A percentile compares a stretch with the other conserved stretches of the same genome.
phyloP scores from a whole-genome alignment of 345 rosid species.

The Acer campestre region DNA sequence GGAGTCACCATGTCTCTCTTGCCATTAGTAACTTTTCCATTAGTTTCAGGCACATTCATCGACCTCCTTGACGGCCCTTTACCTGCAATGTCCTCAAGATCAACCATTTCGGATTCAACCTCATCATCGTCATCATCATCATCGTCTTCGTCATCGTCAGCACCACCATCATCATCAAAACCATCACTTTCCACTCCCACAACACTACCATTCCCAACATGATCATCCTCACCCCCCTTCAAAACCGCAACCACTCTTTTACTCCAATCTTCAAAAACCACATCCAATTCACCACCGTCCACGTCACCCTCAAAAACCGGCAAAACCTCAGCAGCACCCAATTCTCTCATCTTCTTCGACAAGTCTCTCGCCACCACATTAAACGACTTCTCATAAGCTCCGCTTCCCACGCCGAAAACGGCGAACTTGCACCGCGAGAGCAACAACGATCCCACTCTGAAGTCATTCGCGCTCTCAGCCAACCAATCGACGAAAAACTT shows the following conservation, averaged over 20 bases:
- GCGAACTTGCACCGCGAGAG: conserved; percentile 69
- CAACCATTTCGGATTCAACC: conserved; percentile 53
- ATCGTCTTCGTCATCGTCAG: conserved; percentile 23
- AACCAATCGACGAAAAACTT: conserved; percentile 75
- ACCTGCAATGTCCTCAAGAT: conserved; percentile 96
- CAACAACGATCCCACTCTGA: conserved; percentile 79
- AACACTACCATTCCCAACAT: conserved; percentile 33
- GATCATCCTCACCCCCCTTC: conserved; percentile 41
- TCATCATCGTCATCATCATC: conserved; percentile 29
- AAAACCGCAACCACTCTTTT: conserved; percentile 49
- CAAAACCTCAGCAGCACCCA: conserved; percentile 76
- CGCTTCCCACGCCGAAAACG: conserved; percentile 91
- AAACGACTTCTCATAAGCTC: conserved; percentile 63
- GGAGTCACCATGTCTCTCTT: conserved; percentile 93
- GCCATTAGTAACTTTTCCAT: conserved; percentile 56
- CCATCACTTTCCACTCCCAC: conserved; percentile 47
- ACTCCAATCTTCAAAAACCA: conserved; percentile 69
- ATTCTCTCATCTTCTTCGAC: conserved; percentile 57
- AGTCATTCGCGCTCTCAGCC: conserved; percentile 82
- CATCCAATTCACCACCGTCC: conserved; percentile 67
- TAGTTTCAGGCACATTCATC: conserved; percentile 41
- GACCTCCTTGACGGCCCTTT: conserved; percentile 73
- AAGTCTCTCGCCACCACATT: conserved; percentile 79
- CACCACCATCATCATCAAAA: conserved; percentile 28
- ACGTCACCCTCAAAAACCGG: conserved; percentile 74